Percentiles rank a stretch among this genome's conserved stretches.
phyloP scores from a whole-genome alignment of 2,329 filamentous ascomycete species.

The Diatrype stigma region DNA sequence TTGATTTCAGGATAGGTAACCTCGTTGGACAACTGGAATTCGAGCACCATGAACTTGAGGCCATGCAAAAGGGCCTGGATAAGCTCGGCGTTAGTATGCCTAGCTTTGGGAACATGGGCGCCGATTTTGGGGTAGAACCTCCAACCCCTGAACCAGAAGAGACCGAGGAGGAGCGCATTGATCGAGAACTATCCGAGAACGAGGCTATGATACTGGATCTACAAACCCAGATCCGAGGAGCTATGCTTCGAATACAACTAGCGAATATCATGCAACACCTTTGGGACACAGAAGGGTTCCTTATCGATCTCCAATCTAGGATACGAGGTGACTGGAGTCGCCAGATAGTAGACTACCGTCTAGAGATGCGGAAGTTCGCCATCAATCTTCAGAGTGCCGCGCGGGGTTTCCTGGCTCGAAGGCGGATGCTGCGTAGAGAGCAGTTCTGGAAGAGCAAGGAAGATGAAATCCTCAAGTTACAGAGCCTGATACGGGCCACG shows the following conservation, averaged over 20 bases:
- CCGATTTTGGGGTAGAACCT: slow-evolving; percentile 82
- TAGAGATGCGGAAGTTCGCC: slow-evolving; percentile 80
- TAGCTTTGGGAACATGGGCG: slow-evolving; percentile 95
- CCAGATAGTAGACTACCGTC: slow-evolving; percentile 75
- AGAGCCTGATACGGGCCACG: slow-evolving; percentile 72
- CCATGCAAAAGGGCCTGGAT: slow-evolving; percentile 94
- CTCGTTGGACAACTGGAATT: slow-evolving; percentile 95
- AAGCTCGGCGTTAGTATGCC: slow-evolving; percentile 95
- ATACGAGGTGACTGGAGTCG: slow-evolving; percentile 85
- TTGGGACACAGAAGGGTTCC: slow-evolving; percentile 76
- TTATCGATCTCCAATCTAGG: slow-evolving; percentile 79
- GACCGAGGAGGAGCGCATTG: slow-evolving; percentile 83
- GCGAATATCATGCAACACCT: slow-evolving; percentile 81
- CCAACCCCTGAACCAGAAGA: slow-evolving; percentile 74
- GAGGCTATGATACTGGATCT: slow-evolving; percentile 71
- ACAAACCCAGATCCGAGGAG: slow-evolving; percentile 82
- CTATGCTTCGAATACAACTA: slow-evolving; percentile 69
- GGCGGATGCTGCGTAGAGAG: slow-evolving; percentile 57
- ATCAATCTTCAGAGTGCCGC: slow-evolving; percentile 73
- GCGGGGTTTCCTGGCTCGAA: slow-evolving; percentile 71
- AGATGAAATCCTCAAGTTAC: slow-evolving; percentile 69
- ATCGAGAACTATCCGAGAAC: slow-evolving; percentile 75
- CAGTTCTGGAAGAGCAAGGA: slow-evolving; percentile 67
- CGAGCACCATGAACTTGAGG: slow-evolving; percentile 94
- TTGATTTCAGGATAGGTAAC: slow-evolving; percentile 94